Evolutionary conservation across 495 filamentous ascomycete genomes (phyloP), one percentile per base, ranked within the genome.

Genomic region (Xylaria curta): DNA sequence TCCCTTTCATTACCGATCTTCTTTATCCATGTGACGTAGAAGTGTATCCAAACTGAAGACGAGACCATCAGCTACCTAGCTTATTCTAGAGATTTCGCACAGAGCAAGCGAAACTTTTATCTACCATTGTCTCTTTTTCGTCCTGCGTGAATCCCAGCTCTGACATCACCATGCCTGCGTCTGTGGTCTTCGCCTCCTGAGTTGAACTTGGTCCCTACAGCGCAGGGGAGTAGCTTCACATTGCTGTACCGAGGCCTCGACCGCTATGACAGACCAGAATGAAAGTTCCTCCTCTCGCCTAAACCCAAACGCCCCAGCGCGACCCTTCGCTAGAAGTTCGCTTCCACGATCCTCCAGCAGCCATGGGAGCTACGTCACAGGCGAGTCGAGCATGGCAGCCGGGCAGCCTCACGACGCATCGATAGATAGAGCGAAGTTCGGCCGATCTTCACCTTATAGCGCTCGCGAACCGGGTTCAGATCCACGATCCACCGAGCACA

Each of bases 311-410:
- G 17, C 49, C 36, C 24, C 69, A 15, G 54, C 36, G 38, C 69
- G 69, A 12, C n/a, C 61, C 33, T 38, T 47, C n/a, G 49, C 0
- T 19, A 44, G 60, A 53, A 71, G 58, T 49, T 73, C 77, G 21
- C 73, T 74, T 3, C 56, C 77, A 26, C 75, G 72, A 67, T 76
- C 77, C 15, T 75, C 77, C n/a, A 67, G 72, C 47, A 79, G 75
- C 47, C 68, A 74, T 69, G 71, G 75, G 58, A 80, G 77, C 68
- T 76, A 77, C 51, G 79, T 78, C 12, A 59, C 73, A 10, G 81
- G 78, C 69, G 79, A 79, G 74, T 51, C 80, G 38, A 78, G 79
- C 70, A 63, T 60, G 4, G 46, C 76, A 13, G 47, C 69, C 38
- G 73, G 58, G 66, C 54, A 72, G 46, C 36, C 64, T 21, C 46